These are phyloP conservation scores for Beta vulgaris DNA, from an alignment of 148 eudicot genomes.

Conservation along the genomic window DNA sequence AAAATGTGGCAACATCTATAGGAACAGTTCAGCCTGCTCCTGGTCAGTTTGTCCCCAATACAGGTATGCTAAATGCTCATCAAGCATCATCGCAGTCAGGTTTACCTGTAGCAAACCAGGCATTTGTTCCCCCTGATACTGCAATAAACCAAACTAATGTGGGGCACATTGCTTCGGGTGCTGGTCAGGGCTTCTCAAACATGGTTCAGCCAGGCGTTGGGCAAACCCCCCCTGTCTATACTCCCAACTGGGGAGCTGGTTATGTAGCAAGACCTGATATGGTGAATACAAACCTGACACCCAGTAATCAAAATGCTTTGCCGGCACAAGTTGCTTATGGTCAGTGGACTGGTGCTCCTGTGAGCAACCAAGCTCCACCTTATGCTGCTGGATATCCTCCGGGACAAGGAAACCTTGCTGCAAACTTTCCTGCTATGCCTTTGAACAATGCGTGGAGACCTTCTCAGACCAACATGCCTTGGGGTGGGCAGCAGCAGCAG, in stretches of 20 bases:
- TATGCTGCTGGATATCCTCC: conserved; percentile 47
- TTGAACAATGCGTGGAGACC: conserved; percentile 49
- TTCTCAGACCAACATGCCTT: conserved; percentile 44
- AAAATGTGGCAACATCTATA: conserved; percentile 24
- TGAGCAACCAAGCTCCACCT: conserved; percentile 29
- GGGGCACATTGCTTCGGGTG: conserved; percentile 13
- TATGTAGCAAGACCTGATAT: conserved; percentile 34
- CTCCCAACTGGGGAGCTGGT: conserved; percentile 50
- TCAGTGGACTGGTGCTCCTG: conserved; percentile 53
- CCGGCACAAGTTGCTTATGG: conserved; percentile 45
- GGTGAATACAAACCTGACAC: conserved; percentile 15
- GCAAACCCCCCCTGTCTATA: conserved; percentile 38
- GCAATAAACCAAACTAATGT: conserved; percentile 14
- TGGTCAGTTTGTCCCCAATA: conserved; percentile 17
- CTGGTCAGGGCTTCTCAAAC: conserved; percentile 27
- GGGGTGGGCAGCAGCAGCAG: conserved; percentile 47
- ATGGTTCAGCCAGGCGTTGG: conserved; percentile 27
- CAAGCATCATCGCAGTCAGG: conserved; percentile 34
- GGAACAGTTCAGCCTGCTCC: conserved; percentile 26
- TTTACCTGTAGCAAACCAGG: conserved; percentile 6
- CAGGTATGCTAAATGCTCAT: conserved; percentile 30
- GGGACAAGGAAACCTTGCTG: conserved; percentile 35
- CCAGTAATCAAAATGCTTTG: conserved; percentile 25
- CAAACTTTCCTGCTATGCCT: conserved; percentile 38
- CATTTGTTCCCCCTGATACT: conserved; percentile 22